phyloP scores from a whole-genome alignment of 768 basidiomycete species.

The Tulasnella sp. region DNA sequence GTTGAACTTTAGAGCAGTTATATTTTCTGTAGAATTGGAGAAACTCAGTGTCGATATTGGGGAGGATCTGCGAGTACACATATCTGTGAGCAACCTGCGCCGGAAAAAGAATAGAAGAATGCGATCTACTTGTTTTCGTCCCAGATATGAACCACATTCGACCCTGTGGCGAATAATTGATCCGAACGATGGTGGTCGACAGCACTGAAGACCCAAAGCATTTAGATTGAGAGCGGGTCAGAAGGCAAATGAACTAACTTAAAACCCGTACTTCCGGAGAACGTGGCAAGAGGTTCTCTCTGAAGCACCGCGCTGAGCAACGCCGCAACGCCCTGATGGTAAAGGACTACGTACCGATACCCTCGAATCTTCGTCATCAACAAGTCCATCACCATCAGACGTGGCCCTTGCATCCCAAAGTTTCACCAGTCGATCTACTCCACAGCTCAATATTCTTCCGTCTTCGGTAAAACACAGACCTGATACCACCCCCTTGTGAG shows the following conservation, averaged over 20 bases:
- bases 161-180: slow-evolving; percentile 91
- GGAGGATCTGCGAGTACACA: slow-evolving; percentile 59
- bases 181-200: slow-evolving; percentile 93
- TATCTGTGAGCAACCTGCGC: background rate
- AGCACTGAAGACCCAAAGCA: slow-evolving; percentile 54
- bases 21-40: slow-evolving; percentile 84
- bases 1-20: slow-evolving; percentile 89
- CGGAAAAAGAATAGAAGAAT: background rate
- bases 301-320: slow-evolving; percentile 26
- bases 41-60: slow-evolving; percentile 87
- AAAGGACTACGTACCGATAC: background rate
- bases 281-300: slow-evolving; percentile 72
- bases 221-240: background rate
- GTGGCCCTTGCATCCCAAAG: slow-evolving; percentile 62
- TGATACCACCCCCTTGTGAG: slow-evolving; percentile 84
- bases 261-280: slow-evolving; percentile 85
- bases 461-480: slow-evolving; percentile 74
- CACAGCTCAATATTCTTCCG: slow-evolving; percentile 72
- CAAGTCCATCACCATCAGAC: slow-evolving; percentile 39
- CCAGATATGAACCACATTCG: slow-evolving; percentile 94
- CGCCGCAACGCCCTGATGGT: background rate
- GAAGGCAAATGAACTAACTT: slow-evolving; percentile 58
- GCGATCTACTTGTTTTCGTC: slow-evolving; percentile 87
- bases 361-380: slow-evolving; percentile 35
- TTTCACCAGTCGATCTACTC: slow-evolving; percentile 80